A percentile compares a stretch with the other conserved stretches of the same genome.
Evolutionary conservation across 768 basidiomycete genomes (phyloP).

Genomic region (Cystofilobasidium capitatum): DNA sequence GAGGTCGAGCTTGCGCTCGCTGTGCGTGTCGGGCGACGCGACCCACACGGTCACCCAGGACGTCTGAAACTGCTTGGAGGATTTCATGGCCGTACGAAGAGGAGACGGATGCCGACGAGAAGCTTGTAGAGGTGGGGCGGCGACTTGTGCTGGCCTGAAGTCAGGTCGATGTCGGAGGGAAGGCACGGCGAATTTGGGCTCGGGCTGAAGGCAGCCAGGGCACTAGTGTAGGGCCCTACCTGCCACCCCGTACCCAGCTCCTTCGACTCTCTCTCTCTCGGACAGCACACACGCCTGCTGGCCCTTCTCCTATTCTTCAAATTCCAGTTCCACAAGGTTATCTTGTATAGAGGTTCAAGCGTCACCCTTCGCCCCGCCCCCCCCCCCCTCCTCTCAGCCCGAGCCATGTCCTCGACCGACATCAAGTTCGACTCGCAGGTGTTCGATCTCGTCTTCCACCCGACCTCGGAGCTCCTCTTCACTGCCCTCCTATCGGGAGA

Average conservation of each 20-base stretch:
- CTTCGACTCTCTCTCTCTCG: too few relatives aligned
- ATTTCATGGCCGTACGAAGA: neutral
- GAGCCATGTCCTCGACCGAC: conserved; percentile 44
- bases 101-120: neutral
- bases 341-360: too few relatives aligned
- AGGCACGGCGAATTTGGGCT: too few relatives aligned
- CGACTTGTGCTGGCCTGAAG: neutral
- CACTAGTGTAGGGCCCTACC: too few relatives aligned
- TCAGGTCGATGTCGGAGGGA: conserved; percentile 27
- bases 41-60: conserved; percentile 58
- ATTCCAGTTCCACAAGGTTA: too few relatives aligned
- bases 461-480: conserved; percentile 59
- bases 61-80: neutral
- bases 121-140: neutral
- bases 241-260: too few relatives aligned
- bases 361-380: neutral
- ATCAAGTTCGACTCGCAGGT: conserved; percentile 66
- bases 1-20: conserved; percentile 74
- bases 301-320: too few relatives aligned
- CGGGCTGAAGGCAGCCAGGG: too few relatives aligned
- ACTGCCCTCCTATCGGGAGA: conserved; percentile 64
- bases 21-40: conserved; percentile 75
- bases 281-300: too few relatives aligned
- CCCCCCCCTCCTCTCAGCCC: neutral
- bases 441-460: conserved; percentile 85